Evolutionary conservation across 192 early-diverging fungal species (phyloP).

Genomic region (Coemansia aciculifera): DNA sequence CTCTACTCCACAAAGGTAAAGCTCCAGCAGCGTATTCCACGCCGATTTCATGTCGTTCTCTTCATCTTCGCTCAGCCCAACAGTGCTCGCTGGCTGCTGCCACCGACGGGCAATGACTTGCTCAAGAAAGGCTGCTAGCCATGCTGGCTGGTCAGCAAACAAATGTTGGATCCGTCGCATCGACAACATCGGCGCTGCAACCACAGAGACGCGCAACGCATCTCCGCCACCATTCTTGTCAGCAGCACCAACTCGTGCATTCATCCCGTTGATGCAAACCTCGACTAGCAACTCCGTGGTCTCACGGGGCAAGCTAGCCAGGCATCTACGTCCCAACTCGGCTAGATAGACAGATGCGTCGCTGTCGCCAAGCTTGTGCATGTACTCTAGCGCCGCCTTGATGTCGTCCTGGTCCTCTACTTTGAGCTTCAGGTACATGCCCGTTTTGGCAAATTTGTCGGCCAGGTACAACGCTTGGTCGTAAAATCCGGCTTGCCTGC

Average conservation of each 20-base stretch:
- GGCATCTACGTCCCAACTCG: conserved; percentile 48
- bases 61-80: conserved; percentile 31
- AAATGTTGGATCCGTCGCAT: conserved; percentile 81
- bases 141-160: conserved; percentile 82
- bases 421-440: conserved; percentile 83
- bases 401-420: conserved; percentile 87
- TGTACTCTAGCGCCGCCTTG: conserved; percentile 72
- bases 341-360: conserved; percentile 37
- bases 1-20: conserved; percentile 71
- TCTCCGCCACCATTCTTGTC: not conserved
- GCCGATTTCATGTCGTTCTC: conserved; percentile 69
- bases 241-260: conserved; percentile 14
- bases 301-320: conserved; percentile 40
- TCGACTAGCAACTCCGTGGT: conserved; percentile 50
- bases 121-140: conserved; percentile 83
- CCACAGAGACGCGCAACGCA: not conserved
- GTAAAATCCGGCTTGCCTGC: conserved; percentile 85
- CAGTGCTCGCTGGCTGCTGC: conserved; percentile 31
- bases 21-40: conserved; percentile 91
- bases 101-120: conserved; percentile 77
- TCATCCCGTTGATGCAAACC: conserved; percentile 47
- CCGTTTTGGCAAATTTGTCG: conserved; percentile 77
- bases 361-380: conserved; percentile 57
- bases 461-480: conserved; percentile 92
- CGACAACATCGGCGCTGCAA: conserved; percentile 16